Base-by-base conservation (phyloP, 805 yeast species). In the Sungouiozyma intestinalis region DNA sequence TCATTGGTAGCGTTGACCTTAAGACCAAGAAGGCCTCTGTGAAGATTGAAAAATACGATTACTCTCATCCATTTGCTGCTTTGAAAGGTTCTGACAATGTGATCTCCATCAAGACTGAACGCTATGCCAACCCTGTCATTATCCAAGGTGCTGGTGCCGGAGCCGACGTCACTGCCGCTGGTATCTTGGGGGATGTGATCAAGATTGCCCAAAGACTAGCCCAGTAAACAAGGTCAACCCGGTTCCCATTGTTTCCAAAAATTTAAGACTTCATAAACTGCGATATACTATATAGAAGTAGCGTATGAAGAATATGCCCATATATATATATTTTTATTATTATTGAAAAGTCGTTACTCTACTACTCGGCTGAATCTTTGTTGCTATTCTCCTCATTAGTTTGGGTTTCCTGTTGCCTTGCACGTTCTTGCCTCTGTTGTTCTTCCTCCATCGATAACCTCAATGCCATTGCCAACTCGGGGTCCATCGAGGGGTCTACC, bases 131-230 rank as follows among this genome's bases (percentile, higher is more conserved):
- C 66, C 98, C 98, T 41, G 73, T 92, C 62, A 81, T 92, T 48
- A 75, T 92, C 55, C 98, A 92, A 73, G 99, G 99, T 67, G 98
- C 99, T 27, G 99, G 94, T 54, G 76, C 95, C 54, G 92, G 94
- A 58, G 80, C 79, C 37, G 83, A 68, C 15, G 85, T 79, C 37
- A 78, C 84, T 27, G 84, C 85, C 45, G 80, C 81, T 54, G 99
- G 98, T 65, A 97, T 92, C 36, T 74, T 92, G 51, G 95, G 94
- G 41, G 99, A 92, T 62, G 80, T 85, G 32, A 74, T 92, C 60
- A 92, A 86, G 72, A 80, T 86, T 53, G 95, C 94, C 36, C 87
- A 88, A 68, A 79, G 95, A 71, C 64, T 85, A 41, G 58, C 52
- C 45, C 19, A 19, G n/a, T 16, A 31, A 24, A 32, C 33, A 9